Base-by-base conservation (phyloP, 2,329 filamentous ascomycete genomes). In the Fusarium sp. region DNA sequence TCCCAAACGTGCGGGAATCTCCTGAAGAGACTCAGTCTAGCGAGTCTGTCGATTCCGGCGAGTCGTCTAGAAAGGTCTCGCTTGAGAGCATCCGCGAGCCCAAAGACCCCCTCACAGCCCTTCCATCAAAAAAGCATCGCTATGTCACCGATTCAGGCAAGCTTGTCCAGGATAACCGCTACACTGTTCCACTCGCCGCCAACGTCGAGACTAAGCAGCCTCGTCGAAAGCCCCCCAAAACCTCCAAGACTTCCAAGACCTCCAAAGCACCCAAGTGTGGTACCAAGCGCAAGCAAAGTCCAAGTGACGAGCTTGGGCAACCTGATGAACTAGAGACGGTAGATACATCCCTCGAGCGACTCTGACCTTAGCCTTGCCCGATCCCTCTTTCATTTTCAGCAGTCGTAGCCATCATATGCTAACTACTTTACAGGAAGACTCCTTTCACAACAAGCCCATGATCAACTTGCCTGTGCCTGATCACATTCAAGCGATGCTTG, bases 381-480 rank as follows among this genome's bases (percentile, higher is more conserved):
- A 19, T 19, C 23, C 46, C 43, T 44, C 23, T 52, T 12, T 57
- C 18, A 19, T 31, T 19, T 19, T 31, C 26, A 14, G 21, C n/a
- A 39, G 12, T 16, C 51, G 23, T 51, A 14, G 41, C 57, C 48
- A 45, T 53, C 34, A 21, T 43, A 10, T 37, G 12, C 75, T 78
- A 65, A 77, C 60, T 19, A 7, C 23, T 58, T 18, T 26, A 16
- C 51, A 98, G 94, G 96, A 98, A 83, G 96, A 98, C 65, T 84
- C 87, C 7, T 99, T 97, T 78, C 89, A 94, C 76, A 86, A 87
- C 67, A 90, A 94, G 61, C 94, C 95, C 21, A 93, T 93, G 19
- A 91, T 99, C 75, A 93, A 93, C 74, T 87, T 99, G 43, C 86
- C 90, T 51, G 90, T 98, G 69, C 94, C 96, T 1, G 96, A 98